Evolutionary conservation across 371 early-diverging fungal genomes (phyloP).

Genomic region (Actinomortierella ambigua): DNA sequence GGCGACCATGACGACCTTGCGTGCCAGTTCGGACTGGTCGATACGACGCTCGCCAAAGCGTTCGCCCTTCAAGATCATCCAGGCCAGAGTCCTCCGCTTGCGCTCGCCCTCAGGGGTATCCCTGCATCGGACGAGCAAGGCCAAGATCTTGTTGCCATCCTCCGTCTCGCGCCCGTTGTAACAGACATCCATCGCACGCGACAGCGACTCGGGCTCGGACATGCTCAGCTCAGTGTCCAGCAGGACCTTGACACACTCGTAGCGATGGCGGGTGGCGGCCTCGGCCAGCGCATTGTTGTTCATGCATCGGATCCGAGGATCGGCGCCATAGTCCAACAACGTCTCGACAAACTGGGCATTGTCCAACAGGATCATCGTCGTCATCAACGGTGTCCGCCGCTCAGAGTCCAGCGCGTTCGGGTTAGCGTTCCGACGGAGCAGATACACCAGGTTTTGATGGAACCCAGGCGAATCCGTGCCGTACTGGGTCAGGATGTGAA

Average conservation of each 20-base stretch:
- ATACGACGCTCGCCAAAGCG: slow-evolving; percentile 30
- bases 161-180: slow-evolving; percentile 27
- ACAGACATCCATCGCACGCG: slow-evolving; percentile 38
- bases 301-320: slow-evolving; percentile 30
- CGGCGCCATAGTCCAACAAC: slow-evolving; percentile 37
- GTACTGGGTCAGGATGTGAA: slow-evolving; percentile 33
- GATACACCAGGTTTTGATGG: slow-evolving; percentile 15
- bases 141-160: slow-evolving; percentile 27
- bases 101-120: slow-evolving; percentile 22
- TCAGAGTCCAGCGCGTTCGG: slow-evolving; percentile 38
- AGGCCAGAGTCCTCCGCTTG: slow-evolving; percentile 26
- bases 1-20: slow-evolving; percentile 10
- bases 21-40: slow-evolving; percentile 22
- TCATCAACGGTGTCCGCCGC: slow-evolving; percentile 38
- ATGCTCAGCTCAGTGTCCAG: slow-evolving; percentile 22
- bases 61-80: slow-evolving; percentile 31
- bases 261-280: slow-evolving; percentile 32
- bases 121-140: slow-evolving; percentile 32
- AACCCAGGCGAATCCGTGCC: slow-evolving; percentile 9
- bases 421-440: slow-evolving; percentile 29
- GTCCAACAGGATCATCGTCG: slow-evolving; percentile 28
- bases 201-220: slow-evolving; percentile 30
- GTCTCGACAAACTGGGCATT: slow-evolving; percentile 35
- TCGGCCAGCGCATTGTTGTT: slow-evolving; percentile 43
- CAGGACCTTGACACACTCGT: slow-evolving; percentile 36